These are phyloP conservation scores for Trichoderma arundinaceum DNA, from an alignment of 2,329 filamentous ascomycete species.

Conservation along the genomic window DNA sequence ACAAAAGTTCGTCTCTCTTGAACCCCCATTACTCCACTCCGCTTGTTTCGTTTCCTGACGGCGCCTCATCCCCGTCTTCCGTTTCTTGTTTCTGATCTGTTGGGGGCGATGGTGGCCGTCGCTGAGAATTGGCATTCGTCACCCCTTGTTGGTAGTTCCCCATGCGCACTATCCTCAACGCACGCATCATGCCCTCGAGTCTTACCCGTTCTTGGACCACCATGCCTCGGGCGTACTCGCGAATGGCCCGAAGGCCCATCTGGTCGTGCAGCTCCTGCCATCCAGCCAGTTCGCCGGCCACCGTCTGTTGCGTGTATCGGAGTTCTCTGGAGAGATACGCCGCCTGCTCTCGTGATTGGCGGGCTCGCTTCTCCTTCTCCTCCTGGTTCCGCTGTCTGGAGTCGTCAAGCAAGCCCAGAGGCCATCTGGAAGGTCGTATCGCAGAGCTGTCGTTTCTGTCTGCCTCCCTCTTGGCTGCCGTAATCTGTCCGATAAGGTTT, in stretches of 20 bases:
- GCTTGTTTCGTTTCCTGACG: slow-evolving; percentile 17
- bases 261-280: slow-evolving; percentile 91
- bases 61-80: slow-evolving; percentile 16
- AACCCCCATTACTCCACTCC: slow-evolving; percentile 12
- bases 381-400: slow-evolving; percentile 80
- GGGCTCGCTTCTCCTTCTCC: slow-evolving; percentile 82
- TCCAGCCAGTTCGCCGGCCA: slow-evolving; percentile 86
- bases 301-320: slow-evolving; percentile 89
- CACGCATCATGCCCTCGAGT: slow-evolving; percentile 79
- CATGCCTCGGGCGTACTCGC: slow-evolving; percentile 76
- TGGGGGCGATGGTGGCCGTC: slow-evolving; percentile 21
- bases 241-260: slow-evolving; percentile 75
- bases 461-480: slow-evolving; percentile 73
- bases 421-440: slow-evolving; percentile 77
- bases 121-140: background rate
- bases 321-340: slow-evolving; percentile 80
- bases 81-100: slow-evolving; percentile 22
- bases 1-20: slow-evolving; percentile 3
- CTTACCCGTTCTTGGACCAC: slow-evolving; percentile 80
- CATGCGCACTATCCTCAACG: slow-evolving; percentile 66
- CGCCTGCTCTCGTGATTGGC: slow-evolving; percentile 71
- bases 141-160: slow-evolving; percentile 26
- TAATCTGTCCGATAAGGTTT: slow-evolving; percentile 76
- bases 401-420: slow-evolving; percentile 82
- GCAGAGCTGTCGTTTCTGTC: slow-evolving; percentile 79